Percentiles rank a stretch among this genome's conserved stretches.
phyloP scores from a whole-genome alignment of 176 grass and related monocot species.

The Echinochloa phyllopogon region DNA sequence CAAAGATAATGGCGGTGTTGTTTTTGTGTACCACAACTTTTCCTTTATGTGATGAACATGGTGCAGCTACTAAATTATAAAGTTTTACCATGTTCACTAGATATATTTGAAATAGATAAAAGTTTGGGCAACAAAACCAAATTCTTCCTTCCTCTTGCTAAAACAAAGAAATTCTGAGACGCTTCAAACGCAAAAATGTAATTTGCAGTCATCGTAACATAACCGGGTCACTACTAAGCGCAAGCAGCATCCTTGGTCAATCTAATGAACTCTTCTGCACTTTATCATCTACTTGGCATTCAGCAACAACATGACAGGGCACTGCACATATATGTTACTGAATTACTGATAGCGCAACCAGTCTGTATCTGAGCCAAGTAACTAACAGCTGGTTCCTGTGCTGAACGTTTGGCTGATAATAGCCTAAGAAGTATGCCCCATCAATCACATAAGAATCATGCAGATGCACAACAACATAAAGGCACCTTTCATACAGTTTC shows the following conservation, averaged over 20 bases:
- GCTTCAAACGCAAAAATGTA: not conserved
- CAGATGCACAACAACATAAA: not conserved
- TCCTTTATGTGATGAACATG: not conserved
- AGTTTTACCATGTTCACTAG: not conserved
- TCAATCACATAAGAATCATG: not conserved
- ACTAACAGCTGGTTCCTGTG: not conserved
- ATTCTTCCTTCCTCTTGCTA: too few species aligned
- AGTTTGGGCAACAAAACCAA: not conserved
- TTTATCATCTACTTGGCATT: not conserved
- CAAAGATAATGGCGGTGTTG: not conserved
- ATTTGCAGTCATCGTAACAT: constrained; percentile 8
- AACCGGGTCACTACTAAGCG: not conserved
- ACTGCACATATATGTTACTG: not conserved
- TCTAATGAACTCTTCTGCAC: not conserved
- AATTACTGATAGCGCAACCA: not conserved
- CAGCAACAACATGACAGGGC: not conserved
- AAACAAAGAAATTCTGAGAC: not conserved
- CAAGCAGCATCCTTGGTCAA: not conserved
- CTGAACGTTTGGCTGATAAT: not conserved
- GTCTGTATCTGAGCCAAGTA: not conserved
- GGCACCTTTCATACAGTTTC: not conserved
- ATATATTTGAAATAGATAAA: not conserved
- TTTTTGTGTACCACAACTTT: not conserved
- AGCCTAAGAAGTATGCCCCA: not conserved
- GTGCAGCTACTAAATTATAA: not conserved